These are phyloP conservation scores for Rhynchospora pubera DNA, from an alignment of 176 grass and related monocot species.

Conservation along the genomic window DNA sequence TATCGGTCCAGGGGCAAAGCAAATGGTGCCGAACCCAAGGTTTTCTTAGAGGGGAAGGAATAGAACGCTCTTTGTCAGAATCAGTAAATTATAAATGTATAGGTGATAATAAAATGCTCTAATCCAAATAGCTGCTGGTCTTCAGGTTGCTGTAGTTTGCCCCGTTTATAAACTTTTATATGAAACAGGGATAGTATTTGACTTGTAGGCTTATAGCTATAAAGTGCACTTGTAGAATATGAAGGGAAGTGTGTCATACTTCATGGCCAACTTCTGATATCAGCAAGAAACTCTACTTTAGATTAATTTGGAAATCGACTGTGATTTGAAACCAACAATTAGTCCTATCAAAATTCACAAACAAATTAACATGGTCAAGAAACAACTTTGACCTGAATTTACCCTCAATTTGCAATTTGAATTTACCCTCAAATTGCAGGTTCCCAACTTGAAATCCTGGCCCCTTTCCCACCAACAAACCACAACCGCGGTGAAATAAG, in stretches of 20 bases:
- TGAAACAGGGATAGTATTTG: background rate
- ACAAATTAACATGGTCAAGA: too few species aligned
- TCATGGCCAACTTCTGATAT: background rate
- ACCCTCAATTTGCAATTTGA: too few species aligned
- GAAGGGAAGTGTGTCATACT: background rate
- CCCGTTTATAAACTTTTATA: background rate
- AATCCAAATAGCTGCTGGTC: background rate
- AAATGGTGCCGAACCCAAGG: background rate
- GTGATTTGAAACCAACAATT: too few species aligned
- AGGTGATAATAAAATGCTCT: background rate
- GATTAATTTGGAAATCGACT: too few species aligned
- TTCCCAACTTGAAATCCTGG: too few species aligned
- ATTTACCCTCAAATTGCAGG: too few species aligned
- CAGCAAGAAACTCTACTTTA: too few species aligned
- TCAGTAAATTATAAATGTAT: background rate
- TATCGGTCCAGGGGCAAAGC: slow-evolving; percentile 47
- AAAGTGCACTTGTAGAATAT: background rate
- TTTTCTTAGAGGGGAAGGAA: background rate
- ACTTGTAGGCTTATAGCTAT: too few species aligned
- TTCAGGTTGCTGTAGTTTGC: background rate
- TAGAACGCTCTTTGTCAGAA: background rate
- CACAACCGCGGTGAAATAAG: too few species aligned
- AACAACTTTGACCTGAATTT: too few species aligned
- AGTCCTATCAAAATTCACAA: too few species aligned
- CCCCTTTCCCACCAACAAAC: too few species aligned